Conservation (phyloP, 1,139 yeast genomes). For the Scheffersomyces titani region DNA sequence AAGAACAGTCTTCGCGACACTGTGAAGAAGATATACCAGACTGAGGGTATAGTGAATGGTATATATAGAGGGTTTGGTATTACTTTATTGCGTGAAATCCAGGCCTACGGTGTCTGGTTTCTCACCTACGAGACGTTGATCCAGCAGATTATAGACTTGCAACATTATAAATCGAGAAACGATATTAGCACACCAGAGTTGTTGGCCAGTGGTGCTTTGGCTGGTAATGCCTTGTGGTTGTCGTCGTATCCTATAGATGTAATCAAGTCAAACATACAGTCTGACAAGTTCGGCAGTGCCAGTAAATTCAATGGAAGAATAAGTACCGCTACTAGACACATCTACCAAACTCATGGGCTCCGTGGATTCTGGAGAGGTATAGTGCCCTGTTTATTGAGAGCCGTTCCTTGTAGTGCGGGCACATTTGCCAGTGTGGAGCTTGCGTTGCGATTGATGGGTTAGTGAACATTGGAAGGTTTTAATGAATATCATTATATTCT, state of each 20-base stretch:
- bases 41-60: constrained; percentile 52
- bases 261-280: constrained; percentile 67
- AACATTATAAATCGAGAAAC: constrained; percentile 42
- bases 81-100: constrained; percentile 67
- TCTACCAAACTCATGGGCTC: constrained; percentile 48
- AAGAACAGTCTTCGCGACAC: constrained; percentile 44
- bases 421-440: constrained; percentile 79
- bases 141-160: constrained; percentile 34
- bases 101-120: constrained; percentile 86
- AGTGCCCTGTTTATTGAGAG: constrained; percentile 67
- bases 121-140: constrained; percentile 68
- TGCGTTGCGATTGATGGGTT: constrained; percentile 59
- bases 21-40: constrained; percentile 42
- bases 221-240: constrained; percentile 75
- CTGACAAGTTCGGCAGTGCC: constrained; percentile 55
- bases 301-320: constrained; percentile 50
- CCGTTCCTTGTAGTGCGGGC: constrained; percentile 75
- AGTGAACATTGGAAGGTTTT: constrained; percentile 1
- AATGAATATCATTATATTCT: neutral
- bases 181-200: constrained; percentile 64
- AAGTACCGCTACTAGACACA: constrained; percentile 46
- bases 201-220: constrained; percentile 63
- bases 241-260: constrained; percentile 74
- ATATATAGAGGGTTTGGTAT: constrained; percentile 61
- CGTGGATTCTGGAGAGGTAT: constrained; percentile 73